phyloP scores from a whole-genome alignment of 2,329 filamentous ascomycete genomes.

The Sarocladium kiliense region DNA sequence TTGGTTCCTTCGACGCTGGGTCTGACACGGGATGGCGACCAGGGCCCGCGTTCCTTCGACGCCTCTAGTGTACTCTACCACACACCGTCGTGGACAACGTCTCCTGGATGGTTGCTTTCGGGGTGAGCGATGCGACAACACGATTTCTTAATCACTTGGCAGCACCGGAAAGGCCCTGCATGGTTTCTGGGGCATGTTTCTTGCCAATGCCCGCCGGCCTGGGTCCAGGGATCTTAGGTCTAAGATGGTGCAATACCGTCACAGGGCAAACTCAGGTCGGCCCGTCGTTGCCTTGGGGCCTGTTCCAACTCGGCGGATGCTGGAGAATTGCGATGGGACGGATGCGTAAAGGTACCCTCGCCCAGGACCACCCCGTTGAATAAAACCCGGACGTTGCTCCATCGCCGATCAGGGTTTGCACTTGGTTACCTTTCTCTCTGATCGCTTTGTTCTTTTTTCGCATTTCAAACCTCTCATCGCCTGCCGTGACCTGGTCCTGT shows the following conservation, averaged over 20 bases:
- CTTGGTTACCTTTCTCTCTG: background rate
- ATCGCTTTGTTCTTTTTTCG: background rate
- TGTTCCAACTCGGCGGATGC: background rate
- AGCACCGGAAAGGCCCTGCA: background rate
- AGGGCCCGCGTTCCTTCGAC: slow-evolving; percentile 2
- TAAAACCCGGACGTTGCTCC: slow-evolving; percentile 5
- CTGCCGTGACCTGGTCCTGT: background rate
- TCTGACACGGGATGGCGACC: slow-evolving; percentile 2
- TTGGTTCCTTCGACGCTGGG: background rate
- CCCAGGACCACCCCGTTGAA: background rate
- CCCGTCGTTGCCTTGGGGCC: background rate
- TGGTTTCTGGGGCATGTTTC: background rate
- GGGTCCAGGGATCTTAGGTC: background rate
- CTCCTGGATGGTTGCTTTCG: background rate
- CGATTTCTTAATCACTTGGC: background rate
- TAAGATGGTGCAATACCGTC: background rate
- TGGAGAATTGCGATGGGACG: slow-evolving; percentile 6
- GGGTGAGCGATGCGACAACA: background rate
- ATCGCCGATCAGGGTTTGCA: background rate
- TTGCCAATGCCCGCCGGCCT: background rate
- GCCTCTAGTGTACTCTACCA: background rate
- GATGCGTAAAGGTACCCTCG: background rate
- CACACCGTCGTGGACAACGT: background rate
- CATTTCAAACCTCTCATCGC: background rate
- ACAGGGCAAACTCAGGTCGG: background rate